A percentile compares a stretch with the other conserved stretches of the same genome.
Evolutionary conservation across 192 early-diverging fungal genomes (phyloP).

Genomic region (Thoreauomyces humboldtii): DNA sequence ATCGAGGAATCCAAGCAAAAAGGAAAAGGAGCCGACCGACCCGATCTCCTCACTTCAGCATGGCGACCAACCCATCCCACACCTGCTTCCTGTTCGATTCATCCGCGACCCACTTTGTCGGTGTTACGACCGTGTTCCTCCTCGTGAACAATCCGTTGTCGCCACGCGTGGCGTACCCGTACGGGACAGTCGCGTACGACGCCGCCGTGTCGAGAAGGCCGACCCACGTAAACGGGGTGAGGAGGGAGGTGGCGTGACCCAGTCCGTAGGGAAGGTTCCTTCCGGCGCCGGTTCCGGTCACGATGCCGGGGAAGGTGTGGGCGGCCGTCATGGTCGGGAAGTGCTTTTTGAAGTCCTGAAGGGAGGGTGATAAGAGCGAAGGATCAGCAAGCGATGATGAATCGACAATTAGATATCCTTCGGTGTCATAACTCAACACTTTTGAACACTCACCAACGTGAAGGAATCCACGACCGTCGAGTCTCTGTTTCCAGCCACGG

Average conservation of each 20-base stretch:
- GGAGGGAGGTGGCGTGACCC: background rate
- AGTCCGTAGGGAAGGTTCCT: background rate
- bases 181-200: background rate
- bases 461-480: background rate
- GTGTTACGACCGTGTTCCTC: background rate
- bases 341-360: background rate
- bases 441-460: background rate
- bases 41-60: background rate
- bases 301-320: slow-evolving; percentile 7
- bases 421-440: background rate
- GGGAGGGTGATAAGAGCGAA: background rate
- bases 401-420: background rate
- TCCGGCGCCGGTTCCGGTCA: background rate
- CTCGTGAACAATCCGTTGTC: background rate
- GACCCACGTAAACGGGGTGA: background rate
- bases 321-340: background rate
- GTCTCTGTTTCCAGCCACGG: background rate
- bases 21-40: too few species aligned
- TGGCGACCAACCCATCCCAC: background rate
- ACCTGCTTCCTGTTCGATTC: background rate
- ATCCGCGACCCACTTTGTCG: background rate
- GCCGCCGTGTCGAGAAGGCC: background rate
- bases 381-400: background rate
- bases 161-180: background rate
- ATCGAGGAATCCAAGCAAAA: too few species aligned